Conservation (phyloP, 2,329 filamentous ascomycete genomes). For the Aulographum hederae region DNA sequence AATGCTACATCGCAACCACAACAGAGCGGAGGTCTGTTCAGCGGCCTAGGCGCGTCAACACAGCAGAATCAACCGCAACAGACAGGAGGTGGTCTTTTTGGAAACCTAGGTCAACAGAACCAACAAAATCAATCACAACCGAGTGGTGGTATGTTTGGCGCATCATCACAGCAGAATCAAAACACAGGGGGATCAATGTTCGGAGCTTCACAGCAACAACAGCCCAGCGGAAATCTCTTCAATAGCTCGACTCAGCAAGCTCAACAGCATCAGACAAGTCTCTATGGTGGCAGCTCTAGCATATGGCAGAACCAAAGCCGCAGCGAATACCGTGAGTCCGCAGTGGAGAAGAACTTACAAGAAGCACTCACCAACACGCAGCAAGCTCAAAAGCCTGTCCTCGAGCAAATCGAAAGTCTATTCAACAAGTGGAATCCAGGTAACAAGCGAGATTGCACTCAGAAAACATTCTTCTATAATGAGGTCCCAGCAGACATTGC, state of each 20-base stretch:
- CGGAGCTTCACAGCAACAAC: conserved; percentile 6
- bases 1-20: conserved; percentile 3
- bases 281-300: no score
- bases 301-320: no score
- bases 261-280: no score
- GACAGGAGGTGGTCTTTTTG: conserved; percentile 17
- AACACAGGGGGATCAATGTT: conserved; percentile 1
- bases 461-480: conserved; percentile 80
- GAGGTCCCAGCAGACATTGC: conserved; percentile 55
- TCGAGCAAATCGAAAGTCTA: conserved; percentile 55
- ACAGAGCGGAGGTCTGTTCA: conserved; percentile 15
- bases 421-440: conserved; percentile 58
- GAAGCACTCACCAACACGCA: no score
- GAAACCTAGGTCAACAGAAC: conserved; percentile 12
- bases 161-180: conserved; percentile 6
- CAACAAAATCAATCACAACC: conserved; percentile 19
- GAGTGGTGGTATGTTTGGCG: conserved; percentile 22
- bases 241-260: conserved; percentile 4
- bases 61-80: conserved; percentile 9
- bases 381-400: conserved; percentile 60
- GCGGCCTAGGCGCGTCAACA: conserved; percentile 5
- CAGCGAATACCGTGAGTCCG: no score
- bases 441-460: conserved; percentile 47
- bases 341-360: no score
- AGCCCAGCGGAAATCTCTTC: conserved; percentile 7